Evolutionary conservation across 176 grass and related monocot species (phyloP).

Genomic region (Canna indica): DNA sequence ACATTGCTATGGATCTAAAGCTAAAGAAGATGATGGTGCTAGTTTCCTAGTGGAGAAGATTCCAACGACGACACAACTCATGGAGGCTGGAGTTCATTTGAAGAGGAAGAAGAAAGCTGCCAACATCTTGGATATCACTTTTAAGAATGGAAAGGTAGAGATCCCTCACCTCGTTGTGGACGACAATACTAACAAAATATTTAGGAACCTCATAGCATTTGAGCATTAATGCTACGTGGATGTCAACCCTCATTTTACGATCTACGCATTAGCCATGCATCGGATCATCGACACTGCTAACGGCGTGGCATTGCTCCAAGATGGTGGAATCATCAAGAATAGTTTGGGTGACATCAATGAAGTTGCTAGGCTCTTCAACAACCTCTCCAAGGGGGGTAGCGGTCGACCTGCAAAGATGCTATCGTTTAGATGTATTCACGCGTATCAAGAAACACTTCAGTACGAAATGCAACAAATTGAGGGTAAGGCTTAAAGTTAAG

Average conservation of each 20-base stretch:
- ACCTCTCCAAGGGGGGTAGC: background rate
- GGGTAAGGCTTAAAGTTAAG: too few species aligned
- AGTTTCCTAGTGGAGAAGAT: too few species aligned
- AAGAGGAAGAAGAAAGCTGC: too few species aligned
- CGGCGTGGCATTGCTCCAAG: slow-evolving; percentile 28
- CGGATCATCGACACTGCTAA: slow-evolving; percentile 17
- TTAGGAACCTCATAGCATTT: too few species aligned
- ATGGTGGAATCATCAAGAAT: slow-evolving; percentile 9
- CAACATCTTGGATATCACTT: too few species aligned
- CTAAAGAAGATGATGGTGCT: too few species aligned
- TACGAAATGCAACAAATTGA: background rate
- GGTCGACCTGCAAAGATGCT: background rate
- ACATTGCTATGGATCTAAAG: too few species aligned
- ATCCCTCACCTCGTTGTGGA: too few species aligned
- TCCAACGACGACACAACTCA: too few species aligned
- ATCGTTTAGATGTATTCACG: slow-evolving; percentile 4
- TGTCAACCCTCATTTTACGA: background rate
- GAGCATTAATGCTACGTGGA: slow-evolving; percentile 8
- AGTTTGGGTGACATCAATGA: background rate
- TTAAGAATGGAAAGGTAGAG: too few species aligned
- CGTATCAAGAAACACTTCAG: slow-evolving; percentile 13
- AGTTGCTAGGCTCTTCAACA: background rate
- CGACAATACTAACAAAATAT: too few species aligned
- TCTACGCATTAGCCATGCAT: slow-evolving; percentile 32
- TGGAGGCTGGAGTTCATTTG: too few species aligned